phyloP scores from a whole-genome alignment of 805 yeast species.

The Priceomyces carsonii region DNA sequence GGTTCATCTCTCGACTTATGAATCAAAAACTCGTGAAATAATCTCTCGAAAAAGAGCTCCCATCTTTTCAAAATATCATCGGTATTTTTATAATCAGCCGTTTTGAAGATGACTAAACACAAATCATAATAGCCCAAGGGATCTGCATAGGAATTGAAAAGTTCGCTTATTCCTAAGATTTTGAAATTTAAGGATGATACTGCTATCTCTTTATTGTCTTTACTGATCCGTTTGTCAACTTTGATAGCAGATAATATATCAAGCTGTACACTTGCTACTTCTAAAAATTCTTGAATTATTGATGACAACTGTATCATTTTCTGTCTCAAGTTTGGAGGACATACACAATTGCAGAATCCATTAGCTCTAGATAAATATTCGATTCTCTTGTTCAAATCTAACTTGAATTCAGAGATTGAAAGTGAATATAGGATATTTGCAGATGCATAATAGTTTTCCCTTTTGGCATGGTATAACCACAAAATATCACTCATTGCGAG shows the following conservation, averaged over 20 bases:
- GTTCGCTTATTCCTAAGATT: slow-evolving; percentile 70
- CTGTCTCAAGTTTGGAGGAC: slow-evolving; percentile 76
- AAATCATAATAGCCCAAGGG: slow-evolving; percentile 86
- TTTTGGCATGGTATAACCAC: slow-evolving; percentile 87
- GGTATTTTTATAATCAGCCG: slow-evolving; percentile 80
- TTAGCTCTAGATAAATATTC: slow-evolving; percentile 89
- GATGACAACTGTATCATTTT: slow-evolving; percentile 70
- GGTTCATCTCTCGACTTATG: slow-evolving; percentile 28
- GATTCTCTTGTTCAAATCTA: slow-evolving; percentile 71
- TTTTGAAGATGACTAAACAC: slow-evolving; percentile 73
- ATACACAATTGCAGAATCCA: slow-evolving; percentile 85
- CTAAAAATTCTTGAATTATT: slow-evolving; percentile 75
- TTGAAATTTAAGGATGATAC: slow-evolving; percentile 57
- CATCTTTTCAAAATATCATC: slow-evolving; percentile 84
- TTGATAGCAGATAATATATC: slow-evolving; percentile 55
- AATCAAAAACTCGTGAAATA: slow-evolving; percentile 32
- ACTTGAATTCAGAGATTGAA: slow-evolving; percentile 70
- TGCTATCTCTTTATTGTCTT: slow-evolving; percentile 51
- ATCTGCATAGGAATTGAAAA: slow-evolving; percentile 84
- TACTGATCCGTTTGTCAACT: slow-evolving; percentile 50
- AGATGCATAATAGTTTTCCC: slow-evolving; percentile 78
- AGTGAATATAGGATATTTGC: slow-evolving; percentile 72
- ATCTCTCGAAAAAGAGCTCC: slow-evolving; percentile 66
- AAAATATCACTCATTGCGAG: slow-evolving; percentile 76
- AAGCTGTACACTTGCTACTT: slow-evolving; percentile 83